Conservation (phyloP, 352 stramenopile genomes). For the Phytophthora hibernalis region DNA sequence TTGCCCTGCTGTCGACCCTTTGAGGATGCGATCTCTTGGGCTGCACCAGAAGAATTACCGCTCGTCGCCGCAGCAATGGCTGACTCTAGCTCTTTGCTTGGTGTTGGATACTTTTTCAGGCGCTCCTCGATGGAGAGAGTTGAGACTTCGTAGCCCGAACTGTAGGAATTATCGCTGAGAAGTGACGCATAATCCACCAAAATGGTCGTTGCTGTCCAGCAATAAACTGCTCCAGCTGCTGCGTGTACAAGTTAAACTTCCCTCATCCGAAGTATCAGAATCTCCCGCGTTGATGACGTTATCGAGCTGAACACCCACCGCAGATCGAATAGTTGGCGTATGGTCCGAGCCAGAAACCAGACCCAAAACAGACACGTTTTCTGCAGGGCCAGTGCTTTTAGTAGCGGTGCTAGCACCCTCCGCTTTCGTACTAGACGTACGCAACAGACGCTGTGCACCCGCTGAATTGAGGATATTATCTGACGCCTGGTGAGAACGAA, state of each 20-base stretch:
- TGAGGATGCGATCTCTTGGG: slow-evolving; percentile 22
- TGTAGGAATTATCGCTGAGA: slow-evolving; percentile 83
- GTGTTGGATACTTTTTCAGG: slow-evolving; percentile 51
- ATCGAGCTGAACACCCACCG: slow-evolving; percentile 28
- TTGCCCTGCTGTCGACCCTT: slow-evolving; percentile 36
- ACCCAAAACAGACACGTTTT: slow-evolving; percentile 34
- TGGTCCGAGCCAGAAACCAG: slow-evolving; percentile 45
- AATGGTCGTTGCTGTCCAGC: slow-evolving; percentile 83
- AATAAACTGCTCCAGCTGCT: slow-evolving; percentile 66
- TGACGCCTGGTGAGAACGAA: slow-evolving; percentile 86
- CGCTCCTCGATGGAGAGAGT: slow-evolving; percentile 70
- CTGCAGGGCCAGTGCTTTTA: slow-evolving; percentile 6
- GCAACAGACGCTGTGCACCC: slow-evolving; percentile 63
- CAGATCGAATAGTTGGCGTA: slow-evolving; percentile 25
- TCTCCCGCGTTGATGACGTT: slow-evolving; percentile 29
- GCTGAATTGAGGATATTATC: slow-evolving; percentile 87
- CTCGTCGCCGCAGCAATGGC: slow-evolving; percentile 4
- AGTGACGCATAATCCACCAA: slow-evolving; percentile 76
- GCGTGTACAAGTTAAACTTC: slow-evolving; percentile 63
- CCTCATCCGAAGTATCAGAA: slow-evolving; percentile 39
- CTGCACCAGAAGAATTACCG: slow-evolving; percentile 1
- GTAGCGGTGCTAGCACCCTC: slow-evolving; percentile 5
- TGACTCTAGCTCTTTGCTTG: slow-evolving; percentile 55
- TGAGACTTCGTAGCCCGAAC: slow-evolving; percentile 78
- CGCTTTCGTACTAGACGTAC: slow-evolving; percentile 23